These are phyloP conservation scores for Plenodomus biglobosus DNA, from an alignment of 2,329 filamentous ascomycete genomes.

Conservation along the genomic window DNA sequence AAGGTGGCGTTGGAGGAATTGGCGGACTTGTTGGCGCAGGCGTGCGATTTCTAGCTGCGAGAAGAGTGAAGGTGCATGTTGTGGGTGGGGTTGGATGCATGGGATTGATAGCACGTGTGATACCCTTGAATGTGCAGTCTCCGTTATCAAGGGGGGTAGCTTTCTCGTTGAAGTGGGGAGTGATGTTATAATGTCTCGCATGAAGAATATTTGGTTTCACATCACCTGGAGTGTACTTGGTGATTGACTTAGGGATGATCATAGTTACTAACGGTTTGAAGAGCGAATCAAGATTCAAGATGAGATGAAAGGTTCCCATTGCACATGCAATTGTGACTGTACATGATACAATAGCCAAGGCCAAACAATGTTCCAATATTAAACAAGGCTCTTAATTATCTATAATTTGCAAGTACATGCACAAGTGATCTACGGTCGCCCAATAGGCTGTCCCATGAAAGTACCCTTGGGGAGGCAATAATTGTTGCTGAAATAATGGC, in stretches of 20 bases:
- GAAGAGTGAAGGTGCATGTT: neutral
- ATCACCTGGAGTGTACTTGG: too few relatives aligned
- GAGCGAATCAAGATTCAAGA: too few relatives aligned
- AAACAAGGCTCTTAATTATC: neutral
- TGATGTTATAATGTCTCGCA: too few relatives aligned
- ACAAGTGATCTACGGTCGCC: neutral
- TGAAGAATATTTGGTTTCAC: too few relatives aligned
- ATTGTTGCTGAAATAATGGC: neutral
- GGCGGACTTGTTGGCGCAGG: slow-evolving; percentile 35
- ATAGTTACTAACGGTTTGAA: too few relatives aligned
- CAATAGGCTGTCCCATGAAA: neutral
- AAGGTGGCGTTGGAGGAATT: slow-evolving; percentile 66
- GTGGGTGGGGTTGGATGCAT: neutral
- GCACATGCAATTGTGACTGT: neutral
- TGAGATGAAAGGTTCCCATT: too few relatives aligned
- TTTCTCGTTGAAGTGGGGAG: neutral
- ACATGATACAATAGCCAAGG: neutral
- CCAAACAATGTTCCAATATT: neutral
- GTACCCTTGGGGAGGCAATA: neutral
- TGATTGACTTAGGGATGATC: too few relatives aligned
- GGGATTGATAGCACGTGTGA: neutral
- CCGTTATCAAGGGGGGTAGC: neutral
- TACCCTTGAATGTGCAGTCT: neutral
- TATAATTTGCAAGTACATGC: neutral
- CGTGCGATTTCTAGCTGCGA: slow-evolving; percentile 38